These are phyloP conservation scores for Nigrospora oryzae DNA, from an alignment of 2,329 filamentous ascomycete genomes.

Conservation along the genomic window DNA sequence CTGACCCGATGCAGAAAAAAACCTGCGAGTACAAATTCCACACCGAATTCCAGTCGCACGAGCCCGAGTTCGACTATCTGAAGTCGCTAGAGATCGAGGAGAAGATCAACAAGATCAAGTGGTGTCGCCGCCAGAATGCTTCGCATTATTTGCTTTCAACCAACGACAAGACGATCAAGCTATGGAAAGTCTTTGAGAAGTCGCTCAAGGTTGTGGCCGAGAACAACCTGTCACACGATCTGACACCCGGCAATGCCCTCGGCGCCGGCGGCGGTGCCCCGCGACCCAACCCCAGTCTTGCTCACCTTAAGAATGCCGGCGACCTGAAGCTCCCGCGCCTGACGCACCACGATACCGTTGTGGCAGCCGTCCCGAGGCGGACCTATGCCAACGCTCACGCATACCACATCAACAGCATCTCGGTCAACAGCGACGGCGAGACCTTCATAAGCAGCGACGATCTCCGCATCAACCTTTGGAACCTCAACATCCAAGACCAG, in stretches of 20 bases:
- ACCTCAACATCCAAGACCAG: slow-evolving; percentile 97
- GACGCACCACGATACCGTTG: slow-evolving; percentile 96
- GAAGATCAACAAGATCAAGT: slow-evolving; percentile 99
- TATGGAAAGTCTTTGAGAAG: slow-evolving; percentile 99
- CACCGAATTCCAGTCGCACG: slow-evolving; percentile 98
- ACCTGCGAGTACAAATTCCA: slow-evolving; percentile 99
- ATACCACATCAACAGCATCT: slow-evolving; percentile 99
- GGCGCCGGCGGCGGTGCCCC: slow-evolving; percentile 68
- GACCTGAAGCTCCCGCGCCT: slow-evolving; percentile 91
- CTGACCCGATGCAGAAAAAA: slow-evolving; percentile 66
- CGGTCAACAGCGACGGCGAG: slow-evolving; percentile 98
- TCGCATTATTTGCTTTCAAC: slow-evolving; percentile 97
- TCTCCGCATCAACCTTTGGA: slow-evolving; percentile 96
- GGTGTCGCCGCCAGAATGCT: slow-evolving; percentile 95
- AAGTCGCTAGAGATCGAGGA: slow-evolving; percentile 99
- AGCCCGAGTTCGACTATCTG: slow-evolving; percentile 98
- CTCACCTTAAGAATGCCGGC: slow-evolving; percentile 69
- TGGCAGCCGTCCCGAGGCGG: slow-evolving; percentile 88
- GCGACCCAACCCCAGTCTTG: slow-evolving; percentile 55
- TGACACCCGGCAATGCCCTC: slow-evolving; percentile 67
- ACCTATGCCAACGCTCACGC: slow-evolving; percentile 98
- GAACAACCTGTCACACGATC: slow-evolving; percentile 93
- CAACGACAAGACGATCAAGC: slow-evolving; percentile 99
- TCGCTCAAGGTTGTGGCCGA: slow-evolving; percentile 97
- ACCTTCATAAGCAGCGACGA: slow-evolving; percentile 99